Evolutionary conservation across 2,329 filamentous ascomycete genomes (phyloP).

Genomic region (Colletotrichum liriopes): DNA sequence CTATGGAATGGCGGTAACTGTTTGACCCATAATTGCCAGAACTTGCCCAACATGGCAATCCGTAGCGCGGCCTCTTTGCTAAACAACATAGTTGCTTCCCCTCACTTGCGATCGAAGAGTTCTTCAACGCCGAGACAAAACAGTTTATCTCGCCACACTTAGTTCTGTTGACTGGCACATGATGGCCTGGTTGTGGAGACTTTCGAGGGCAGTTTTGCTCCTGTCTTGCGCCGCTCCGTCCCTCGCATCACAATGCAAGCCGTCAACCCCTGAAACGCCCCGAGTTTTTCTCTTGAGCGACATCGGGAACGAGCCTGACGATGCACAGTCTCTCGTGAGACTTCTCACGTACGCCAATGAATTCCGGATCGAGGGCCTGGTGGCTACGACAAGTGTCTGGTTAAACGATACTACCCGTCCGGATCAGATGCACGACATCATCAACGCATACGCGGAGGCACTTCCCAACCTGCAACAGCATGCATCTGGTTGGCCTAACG

Average conservation of each 20-base stretch:
- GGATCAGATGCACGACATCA: conserved; percentile 53
- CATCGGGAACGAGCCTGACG: conserved; percentile 57
- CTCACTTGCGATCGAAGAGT: background rate
- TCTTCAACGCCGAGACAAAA: too few relatives aligned
- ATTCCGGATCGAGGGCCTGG: conserved; percentile 54
- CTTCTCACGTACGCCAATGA: conserved; percentile 56
- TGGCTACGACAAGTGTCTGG: conserved; percentile 57
- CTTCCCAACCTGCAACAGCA: too few relatives aligned
- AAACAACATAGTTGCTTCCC: background rate
- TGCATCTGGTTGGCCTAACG: too few relatives aligned
- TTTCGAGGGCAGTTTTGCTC: background rate
- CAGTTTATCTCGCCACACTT: background rate
- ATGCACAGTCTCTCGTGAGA: conserved; percentile 54
- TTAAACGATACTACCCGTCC: conserved; percentile 50
- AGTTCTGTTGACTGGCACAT: too few relatives aligned
- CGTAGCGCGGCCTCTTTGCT: background rate
- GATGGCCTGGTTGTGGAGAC: background rate
- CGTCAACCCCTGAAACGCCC: conserved; percentile 37
- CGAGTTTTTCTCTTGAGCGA: conserved; percentile 54
- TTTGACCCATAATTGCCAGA: background rate
- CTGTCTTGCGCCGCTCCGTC: background rate
- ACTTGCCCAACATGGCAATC: background rate
- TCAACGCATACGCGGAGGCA: conserved; percentile 44
- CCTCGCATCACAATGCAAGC: conserved; percentile 1
- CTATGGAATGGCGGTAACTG: too few relatives aligned